Evolutionary conservation across 2,329 filamentous ascomycete genomes (phyloP), one percentile per base, ranked within the genome.

Genomic region (Phoma herbarum): DNA sequence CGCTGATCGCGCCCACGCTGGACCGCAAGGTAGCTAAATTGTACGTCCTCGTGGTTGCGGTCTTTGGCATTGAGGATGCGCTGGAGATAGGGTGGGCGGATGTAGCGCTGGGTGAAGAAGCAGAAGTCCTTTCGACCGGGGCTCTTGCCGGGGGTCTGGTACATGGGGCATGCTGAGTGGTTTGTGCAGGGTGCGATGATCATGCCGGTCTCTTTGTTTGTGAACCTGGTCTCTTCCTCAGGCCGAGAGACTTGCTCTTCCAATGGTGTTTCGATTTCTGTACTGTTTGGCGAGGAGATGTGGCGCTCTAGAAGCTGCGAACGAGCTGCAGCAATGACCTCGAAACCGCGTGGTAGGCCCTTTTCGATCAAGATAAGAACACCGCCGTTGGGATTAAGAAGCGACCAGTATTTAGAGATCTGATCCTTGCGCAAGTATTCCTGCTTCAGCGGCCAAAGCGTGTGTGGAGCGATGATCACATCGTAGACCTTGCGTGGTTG

Each of bases 341-440:
- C 95, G 66, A 99, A 99, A 0, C 95, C 95, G 42, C 92, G 87
- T 12, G 93, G 91, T 12, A 96, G 86, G 0, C 93, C 95, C 76
- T 97, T 98, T 75, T 99, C 95, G 22, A 97, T 80, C 3, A 98
- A 79, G 47, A 98, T 86, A 4, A 99, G 83, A 14, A 99, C 85
- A 33, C 95, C 95, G 1, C 94, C 94, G 18, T 93, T 84, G 1
- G 90, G 90, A 51, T 90, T 91, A 4, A 97, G 82, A 49, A 97
- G 83, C 14, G 87, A 88, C 95, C 95, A 99, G 1, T 98, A 85
- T 60, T 96, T 97, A 71, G 96, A 88, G 20, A 97, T 82, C 51
- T 95, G 83, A 31, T 89, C 85, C 71, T 91, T 93, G 44, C 93
- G 89, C 69, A 90, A 82, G 69, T 89, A 91, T 11, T 90, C 89